phyloP scores from a whole-genome alignment of 139 green algal species.

The Tetradesmus lagerheimii region DNA sequence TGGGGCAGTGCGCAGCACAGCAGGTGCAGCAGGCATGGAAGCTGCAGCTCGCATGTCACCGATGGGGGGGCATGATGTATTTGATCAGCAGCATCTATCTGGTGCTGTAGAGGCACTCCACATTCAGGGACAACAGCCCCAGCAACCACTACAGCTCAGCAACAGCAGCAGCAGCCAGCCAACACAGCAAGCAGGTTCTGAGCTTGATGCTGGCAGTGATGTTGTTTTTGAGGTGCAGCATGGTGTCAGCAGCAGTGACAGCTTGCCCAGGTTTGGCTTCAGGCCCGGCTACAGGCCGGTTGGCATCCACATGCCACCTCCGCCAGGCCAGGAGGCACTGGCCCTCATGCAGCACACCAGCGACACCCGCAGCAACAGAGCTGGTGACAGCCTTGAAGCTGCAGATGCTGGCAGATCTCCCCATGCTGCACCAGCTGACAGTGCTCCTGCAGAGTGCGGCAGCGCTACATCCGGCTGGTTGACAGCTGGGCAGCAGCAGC shows the following conservation, averaged over 20 bases:
- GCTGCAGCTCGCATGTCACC: not conserved
- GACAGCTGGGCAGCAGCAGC: not conserved
- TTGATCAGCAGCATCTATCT: not conserved
- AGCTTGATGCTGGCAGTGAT: not conserved
- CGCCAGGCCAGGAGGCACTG: not conserved
- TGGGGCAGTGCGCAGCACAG: not conserved
- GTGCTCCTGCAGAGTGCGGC: not conserved
- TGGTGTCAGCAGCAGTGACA: not conserved
- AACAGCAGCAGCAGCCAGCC: not conserved
- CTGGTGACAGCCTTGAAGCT: not conserved
- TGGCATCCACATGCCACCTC: conserved; percentile 27
- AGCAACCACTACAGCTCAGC: not conserved
- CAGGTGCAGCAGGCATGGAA: not conserved
- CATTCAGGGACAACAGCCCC: not conserved
- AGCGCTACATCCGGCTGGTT: not conserved
- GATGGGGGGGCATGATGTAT: not conserved
- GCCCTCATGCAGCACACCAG: not conserved
- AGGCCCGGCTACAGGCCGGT: conserved; percentile 16
- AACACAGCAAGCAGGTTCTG: not conserved
- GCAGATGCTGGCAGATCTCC: not conserved
- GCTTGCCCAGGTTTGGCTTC: conserved; percentile 38
- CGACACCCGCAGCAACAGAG: not conserved
- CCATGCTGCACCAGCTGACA: not conserved
- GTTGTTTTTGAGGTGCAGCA: not conserved
- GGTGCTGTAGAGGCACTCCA: not conserved